These are phyloP conservation scores for Massariosphaeria phaeospora DNA, from an alignment of 495 filamentous ascomycete species.

Conservation along the genomic window DNA sequence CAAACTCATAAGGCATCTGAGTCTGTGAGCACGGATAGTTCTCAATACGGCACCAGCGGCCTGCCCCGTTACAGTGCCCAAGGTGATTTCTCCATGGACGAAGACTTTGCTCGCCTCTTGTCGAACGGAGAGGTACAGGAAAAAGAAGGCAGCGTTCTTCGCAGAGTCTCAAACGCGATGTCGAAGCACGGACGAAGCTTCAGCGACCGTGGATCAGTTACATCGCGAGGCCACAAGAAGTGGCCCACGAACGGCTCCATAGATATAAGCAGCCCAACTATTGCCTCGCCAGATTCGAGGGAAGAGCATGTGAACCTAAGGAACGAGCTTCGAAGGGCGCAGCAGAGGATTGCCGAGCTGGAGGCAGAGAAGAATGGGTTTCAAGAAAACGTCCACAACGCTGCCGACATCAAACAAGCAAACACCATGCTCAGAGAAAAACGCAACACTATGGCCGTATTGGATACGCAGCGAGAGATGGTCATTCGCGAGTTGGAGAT, in stretches of 20 bases:
- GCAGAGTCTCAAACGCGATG: conserved; percentile 85
- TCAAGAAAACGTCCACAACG: conserved; percentile 52
- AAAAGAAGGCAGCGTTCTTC: conserved; percentile 62
- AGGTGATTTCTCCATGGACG: conserved; percentile 81
- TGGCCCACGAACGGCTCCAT: conserved; percentile 68
- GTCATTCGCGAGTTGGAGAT: conserved; percentile 87
- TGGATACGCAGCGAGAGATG: conserved; percentile 92
- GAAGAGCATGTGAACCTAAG: conserved; percentile 74
- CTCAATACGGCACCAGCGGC: conserved; percentile 44
- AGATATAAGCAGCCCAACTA: conserved; percentile 72
- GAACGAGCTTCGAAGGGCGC: conserved; percentile 72
- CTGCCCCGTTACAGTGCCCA: conserved; percentile 67
- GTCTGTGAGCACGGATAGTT: conserved; percentile 48
- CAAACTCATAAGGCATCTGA: conserved; percentile 50
- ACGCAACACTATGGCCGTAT: conserved; percentile 89
- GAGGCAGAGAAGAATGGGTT: conserved; percentile 59
- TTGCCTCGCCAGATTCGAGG: conserved; percentile 54
- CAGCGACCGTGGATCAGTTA: conserved; percentile 60
- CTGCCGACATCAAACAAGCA: conserved; percentile 74
- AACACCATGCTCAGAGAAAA: conserved; percentile 88
- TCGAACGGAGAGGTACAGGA: conserved; percentile 62
- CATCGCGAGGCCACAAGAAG: conserved; percentile 54
- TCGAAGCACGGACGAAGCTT: conserved; percentile 81
- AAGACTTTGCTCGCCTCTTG: conserved; percentile 80
- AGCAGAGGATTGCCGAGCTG: conserved; percentile 75